Conservation (phyloP, 805 yeast species). For the Metschnikowia koreensis region DNA sequence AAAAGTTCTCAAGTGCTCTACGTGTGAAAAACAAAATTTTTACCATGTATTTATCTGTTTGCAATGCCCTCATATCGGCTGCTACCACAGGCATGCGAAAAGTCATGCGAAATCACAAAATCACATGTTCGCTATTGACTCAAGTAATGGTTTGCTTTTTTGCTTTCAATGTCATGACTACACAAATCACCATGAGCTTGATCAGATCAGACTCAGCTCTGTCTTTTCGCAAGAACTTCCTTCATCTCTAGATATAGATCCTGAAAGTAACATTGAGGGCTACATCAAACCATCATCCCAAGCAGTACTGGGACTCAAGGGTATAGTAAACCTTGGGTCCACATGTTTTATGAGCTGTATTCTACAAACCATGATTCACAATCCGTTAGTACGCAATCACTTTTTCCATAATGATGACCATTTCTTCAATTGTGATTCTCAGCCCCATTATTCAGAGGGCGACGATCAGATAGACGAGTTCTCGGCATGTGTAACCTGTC, state of each 20-base stretch:
- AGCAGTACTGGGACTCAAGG: constrained; percentile 77
- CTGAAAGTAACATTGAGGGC: constrained; percentile 8
- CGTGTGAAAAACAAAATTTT: constrained; percentile 44
- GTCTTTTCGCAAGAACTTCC: constrained; percentile 1
- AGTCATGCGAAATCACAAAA: constrained; percentile 32
- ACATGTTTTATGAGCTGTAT: constrained; percentile 96
- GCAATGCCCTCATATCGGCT: constrained; percentile 77
- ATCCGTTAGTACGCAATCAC: constrained; percentile 78
- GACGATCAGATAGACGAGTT: constrained; percentile 26
- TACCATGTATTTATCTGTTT: constrained; percentile 58
- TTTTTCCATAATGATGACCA: constrained; percentile 73
- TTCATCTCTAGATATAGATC: background rate
- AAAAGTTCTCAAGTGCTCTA: constrained; percentile 49
- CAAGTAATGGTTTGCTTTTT: constrained; percentile 63
- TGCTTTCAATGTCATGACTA: constrained; percentile 80
- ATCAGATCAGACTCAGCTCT: constrained; percentile 42
- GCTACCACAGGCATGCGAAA: constrained; percentile 44
- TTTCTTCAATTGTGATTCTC: constrained; percentile 48
- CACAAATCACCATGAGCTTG: constrained; percentile 59
- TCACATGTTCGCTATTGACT: constrained; percentile 53
- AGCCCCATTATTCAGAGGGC: constrained; percentile 20
- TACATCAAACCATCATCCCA: constrained; percentile 44
- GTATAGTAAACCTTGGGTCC: constrained; percentile 92
- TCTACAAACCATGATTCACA: constrained; percentile 86
- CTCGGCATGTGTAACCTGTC: constrained; percentile 74